These are phyloP conservation scores for Monosporozyma servazzii DNA, from an alignment of 805 yeast genomes.

Conservation along the genomic window DNA sequence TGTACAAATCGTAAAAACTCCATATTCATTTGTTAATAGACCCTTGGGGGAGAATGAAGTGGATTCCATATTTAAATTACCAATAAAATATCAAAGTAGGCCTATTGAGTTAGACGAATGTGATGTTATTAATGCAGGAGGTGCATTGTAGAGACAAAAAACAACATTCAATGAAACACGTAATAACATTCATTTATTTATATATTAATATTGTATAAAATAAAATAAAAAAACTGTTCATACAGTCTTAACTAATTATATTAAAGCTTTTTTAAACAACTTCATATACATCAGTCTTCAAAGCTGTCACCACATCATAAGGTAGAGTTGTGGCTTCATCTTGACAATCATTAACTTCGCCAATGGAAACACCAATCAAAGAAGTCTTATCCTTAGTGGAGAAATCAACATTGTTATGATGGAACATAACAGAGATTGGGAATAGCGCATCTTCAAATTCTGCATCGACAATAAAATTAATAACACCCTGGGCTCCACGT, in stretches of 20 bases:
- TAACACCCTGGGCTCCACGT: slow-evolving; percentile 53
- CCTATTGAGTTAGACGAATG: slow-evolving; percentile 59
- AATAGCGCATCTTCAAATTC: slow-evolving; percentile 74
- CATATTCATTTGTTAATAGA: slow-evolving; percentile 17
- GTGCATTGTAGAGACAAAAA: slow-evolving; percentile 38
- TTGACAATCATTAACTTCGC: slow-evolving; percentile 37
- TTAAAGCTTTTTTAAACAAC: slow-evolving; percentile 32
- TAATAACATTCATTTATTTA: background rate
- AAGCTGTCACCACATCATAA: slow-evolving; percentile 53
- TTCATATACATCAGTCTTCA: slow-evolving; percentile 50
- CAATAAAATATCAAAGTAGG: slow-evolving; percentile 63
- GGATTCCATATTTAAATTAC: slow-evolving; percentile 54
- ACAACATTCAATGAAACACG: background rate
- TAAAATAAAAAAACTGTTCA: background rate
- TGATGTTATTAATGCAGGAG: slow-evolving; percentile 73
- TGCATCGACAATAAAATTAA: slow-evolving; percentile 70
- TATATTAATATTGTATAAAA: background rate
- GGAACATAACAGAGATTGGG: slow-evolving; percentile 74
- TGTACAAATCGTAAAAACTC: background rate
- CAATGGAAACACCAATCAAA: slow-evolving; percentile 57
- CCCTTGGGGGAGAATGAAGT: slow-evolving; percentile 34
- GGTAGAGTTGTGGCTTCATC: slow-evolving; percentile 47
- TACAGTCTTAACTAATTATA: background rate
- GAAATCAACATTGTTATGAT: slow-evolving; percentile 28
- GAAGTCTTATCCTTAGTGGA: slow-evolving; percentile 35